A percentile compares a stretch with the other conserved stretches of the same genome.
phyloP scores from a whole-genome alignment of 768 basidiomycete species.

The Russula virescens region DNA sequence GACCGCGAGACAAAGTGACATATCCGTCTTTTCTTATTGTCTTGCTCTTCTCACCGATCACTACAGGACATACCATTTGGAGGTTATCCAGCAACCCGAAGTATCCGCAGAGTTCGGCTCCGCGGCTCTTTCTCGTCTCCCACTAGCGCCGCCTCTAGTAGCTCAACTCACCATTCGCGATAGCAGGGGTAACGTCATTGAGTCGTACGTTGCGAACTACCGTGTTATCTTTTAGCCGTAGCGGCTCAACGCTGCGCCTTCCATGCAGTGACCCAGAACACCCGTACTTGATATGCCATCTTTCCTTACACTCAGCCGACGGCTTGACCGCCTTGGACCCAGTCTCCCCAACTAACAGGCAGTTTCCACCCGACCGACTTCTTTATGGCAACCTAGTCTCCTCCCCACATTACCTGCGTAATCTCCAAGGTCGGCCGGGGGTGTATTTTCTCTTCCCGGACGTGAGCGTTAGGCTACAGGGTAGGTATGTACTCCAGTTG shows the following conservation, averaged over 20 bases:
- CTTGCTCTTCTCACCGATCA: conserved; percentile 5
- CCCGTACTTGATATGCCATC: conserved; percentile 81
- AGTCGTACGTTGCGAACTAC: conserved; percentile 58
- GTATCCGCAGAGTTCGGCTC: conserved; percentile 78
- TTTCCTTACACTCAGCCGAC: conserved; percentile 68
- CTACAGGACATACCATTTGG: conserved; percentile 59
- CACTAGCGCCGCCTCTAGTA: conserved; percentile 79
- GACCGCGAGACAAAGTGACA: conserved; percentile 24
- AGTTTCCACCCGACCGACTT: conserved; percentile 47
- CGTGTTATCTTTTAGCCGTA: conserved; percentile 19
- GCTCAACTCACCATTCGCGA: conserved; percentile 75
- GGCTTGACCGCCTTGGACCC: conserved; percentile 59
- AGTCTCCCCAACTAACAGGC: conserved; percentile 48
- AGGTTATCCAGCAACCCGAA: conserved; percentile 80
- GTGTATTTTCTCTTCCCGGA: conserved; percentile 89
- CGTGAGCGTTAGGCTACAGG: conserved; percentile 75
- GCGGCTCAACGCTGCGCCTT: neutral
- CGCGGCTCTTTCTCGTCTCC: conserved; percentile 68
- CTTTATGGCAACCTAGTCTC: conserved; percentile 85
- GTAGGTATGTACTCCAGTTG: conserved; percentile 69
- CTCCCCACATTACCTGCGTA: conserved; percentile 71
- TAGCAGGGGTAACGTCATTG: conserved; percentile 59
- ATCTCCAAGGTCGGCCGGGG: conserved; percentile 75
- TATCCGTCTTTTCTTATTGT: neutral
- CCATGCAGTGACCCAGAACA: conserved; percentile 68